Evolutionary conservation across 768 basidiomycete species (phyloP), one percentile per base, ranked within the genome.

Genomic region (Boletus rufocinnamomeus): DNA sequence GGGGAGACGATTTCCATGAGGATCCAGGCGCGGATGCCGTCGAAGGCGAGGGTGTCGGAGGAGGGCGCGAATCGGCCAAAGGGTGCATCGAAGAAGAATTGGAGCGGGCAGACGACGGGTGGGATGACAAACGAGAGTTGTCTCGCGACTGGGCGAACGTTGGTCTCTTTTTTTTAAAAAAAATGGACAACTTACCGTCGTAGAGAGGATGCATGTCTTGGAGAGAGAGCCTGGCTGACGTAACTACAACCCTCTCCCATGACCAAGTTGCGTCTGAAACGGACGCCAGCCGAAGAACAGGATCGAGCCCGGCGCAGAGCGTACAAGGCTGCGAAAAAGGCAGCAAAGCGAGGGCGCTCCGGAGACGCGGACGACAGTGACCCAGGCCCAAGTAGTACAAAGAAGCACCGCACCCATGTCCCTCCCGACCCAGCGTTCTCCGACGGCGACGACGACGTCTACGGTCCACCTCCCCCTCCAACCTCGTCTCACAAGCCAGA

Each of bases 1-100:
- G 88, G 88, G 0, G 89, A 80, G 23, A 86, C 76, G 37, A 88
- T 73, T 65, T 92, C 90, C 91, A 92, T 91, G 56, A 80, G 10
- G 16, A 91, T 90, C 90, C 90, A 93, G n/a, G 88, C 62, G 58
- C 68, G 75, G 58, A 79, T 73, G 25, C 87, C 89, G 61, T 92
- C 82, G 8, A 89, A 63, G 13, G 84, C 72, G 60, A 86, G 73
- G 56, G 78, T 81, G 30, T 82, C 61, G 58, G 57, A 62, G 43
- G 60, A 71, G 0, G 81, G 83, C 0, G 85, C 72, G 68, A 94
- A 94, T 0, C 89, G 82, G 11, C 93, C 93, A 70, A 93, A 93
- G 0, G 90, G 90, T 0, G 91, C 93, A 68, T 93, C 78, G 51
- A 91, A 67, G 51, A 84, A 38, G 61, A 88, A 78, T 11, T 72